Percentiles rank a stretch among this genome's conserved stretches.
Conservation (phyloP, 2,329 filamentous ascomycete species). For the Diaporthe helianthi region DNA sequence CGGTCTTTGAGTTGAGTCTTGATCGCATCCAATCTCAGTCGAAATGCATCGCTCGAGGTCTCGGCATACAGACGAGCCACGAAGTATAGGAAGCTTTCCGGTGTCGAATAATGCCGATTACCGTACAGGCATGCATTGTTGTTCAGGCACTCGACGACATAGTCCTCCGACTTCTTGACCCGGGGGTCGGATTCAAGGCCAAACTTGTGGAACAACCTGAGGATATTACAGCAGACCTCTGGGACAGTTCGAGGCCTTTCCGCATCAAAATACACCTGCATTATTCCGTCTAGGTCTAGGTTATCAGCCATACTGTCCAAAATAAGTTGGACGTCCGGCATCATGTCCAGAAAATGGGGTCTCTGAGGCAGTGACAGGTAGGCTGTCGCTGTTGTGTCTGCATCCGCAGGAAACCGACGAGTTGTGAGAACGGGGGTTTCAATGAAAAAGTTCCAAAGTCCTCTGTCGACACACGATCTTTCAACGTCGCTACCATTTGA, state of each 20-base stretch:
- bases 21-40: neutral
- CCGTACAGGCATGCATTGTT: neutral
- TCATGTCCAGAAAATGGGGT: neutral
- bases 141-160: neutral
- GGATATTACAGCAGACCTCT: neutral
- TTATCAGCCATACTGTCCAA: neutral
- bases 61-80: neutral
- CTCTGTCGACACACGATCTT: neutral
- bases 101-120: neutral
- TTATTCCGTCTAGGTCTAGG: neutral
- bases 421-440: neutral
- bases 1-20: neutral
- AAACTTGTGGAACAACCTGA: neutral
- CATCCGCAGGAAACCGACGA: neutral
- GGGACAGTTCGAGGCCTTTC: neutral
- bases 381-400: neutral
- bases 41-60: neutral
- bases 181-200: neutral
- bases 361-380: neutral
- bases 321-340: neutral
- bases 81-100: neutral
- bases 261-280: neutral
- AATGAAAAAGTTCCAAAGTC: neutral
- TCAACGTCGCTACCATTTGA: neutral
- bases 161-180: neutral